Base-by-base conservation (phyloP, 768 basidiomycete species). In the Suillus ampliporus region DNA sequence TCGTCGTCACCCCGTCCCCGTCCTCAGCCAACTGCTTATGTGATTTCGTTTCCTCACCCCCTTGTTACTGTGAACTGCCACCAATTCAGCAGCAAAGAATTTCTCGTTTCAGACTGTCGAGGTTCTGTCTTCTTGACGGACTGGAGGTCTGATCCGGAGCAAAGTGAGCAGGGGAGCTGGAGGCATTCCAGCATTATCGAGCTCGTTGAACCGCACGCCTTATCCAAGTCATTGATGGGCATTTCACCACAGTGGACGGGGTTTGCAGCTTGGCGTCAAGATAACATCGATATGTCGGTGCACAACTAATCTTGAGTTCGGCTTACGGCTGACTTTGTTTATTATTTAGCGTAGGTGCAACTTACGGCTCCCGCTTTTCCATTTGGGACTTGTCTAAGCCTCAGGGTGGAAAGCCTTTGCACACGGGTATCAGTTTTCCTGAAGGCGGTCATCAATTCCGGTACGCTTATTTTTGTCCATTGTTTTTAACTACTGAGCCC, bases 71-170 rank as follows among this genome's bases (percentile, higher is more conserved):
- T 94, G 69, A 79, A 81, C 72, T 83, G 89, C 31, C 93, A 94
- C 69, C 86, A 90, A 3, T 79, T 80, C 15, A 89, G 87, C 35
- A 86, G 86, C 79, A 93, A 90, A 72, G 92, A 92, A 67, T 86
- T 94, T 68, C 81, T 94, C 31, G 88, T 93, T 60, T 84, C 91
- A 2, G 92, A 94, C 75, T 83, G 80, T 59, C 84, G 83, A 40
- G 92, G 92, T 38, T 88, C 86, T 34, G 78, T 94, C 52, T 92
- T 88, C 73, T 74, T 93, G 52, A 86, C 88, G n/a, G 91, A 94
- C 77, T 94, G 92, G 92, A 86, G 89, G 60, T 84, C 88, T 6
- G 89, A 92, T 69, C 88, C 88, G 1, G 81, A 82, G 14, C 82
- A 69, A 60, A 77, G 75, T 21, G 83, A 82, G 60, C 80, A 81